Percentiles rank a stretch among this genome's conserved stretches.
Evolutionary conservation across 306 rosid species (phyloP).

Genomic region (Bauhinia variegata): DNA sequence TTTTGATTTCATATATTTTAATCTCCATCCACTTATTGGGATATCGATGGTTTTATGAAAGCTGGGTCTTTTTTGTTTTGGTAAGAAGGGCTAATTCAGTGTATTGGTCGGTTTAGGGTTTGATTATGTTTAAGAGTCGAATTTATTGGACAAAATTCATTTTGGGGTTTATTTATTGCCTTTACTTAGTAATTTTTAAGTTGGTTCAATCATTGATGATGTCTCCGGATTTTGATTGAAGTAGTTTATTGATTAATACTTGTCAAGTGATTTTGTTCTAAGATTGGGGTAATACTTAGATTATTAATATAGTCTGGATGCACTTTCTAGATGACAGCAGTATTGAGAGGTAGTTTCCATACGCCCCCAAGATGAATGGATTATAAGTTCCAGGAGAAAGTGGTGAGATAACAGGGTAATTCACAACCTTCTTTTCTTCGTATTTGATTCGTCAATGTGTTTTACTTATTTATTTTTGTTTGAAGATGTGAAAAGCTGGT

Average conservation of each 20-base stretch:
- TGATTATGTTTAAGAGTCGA: conserved; percentile 27
- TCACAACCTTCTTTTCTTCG: conserved; percentile 2
- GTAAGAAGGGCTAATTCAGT: conserved; percentile 33
- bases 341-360: conserved; percentile 53
- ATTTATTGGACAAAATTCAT: conserved; percentile 31
- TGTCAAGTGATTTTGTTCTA: conserved; percentile 1
- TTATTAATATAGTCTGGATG: conserved; percentile 50
- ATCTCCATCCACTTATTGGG: conserved; percentile 16
- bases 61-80: conserved; percentile 18
- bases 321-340: conserved; percentile 56
- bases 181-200: conserved; percentile 3
- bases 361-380: conserved; percentile 46
- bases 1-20: conserved; percentile 22
- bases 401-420: conserved; percentile 65
- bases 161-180: conserved; percentile 11
- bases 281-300: conserved; percentile 30
- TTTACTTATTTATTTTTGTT: too few relatives aligned
- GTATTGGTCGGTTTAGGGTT: conserved; percentile 46
- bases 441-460: too few relatives aligned
- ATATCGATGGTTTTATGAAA: conserved; percentile 21
- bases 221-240: conserved; percentile 15
- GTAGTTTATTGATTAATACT: conserved; percentile 18
- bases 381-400: conserved; percentile 42
- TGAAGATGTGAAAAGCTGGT: too few relatives aligned
- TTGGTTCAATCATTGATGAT: conserved; percentile 17